Evolutionary conservation across 352 stramenopile species (phyloP).

Genomic region (Phytophthora fragariae): DNA sequence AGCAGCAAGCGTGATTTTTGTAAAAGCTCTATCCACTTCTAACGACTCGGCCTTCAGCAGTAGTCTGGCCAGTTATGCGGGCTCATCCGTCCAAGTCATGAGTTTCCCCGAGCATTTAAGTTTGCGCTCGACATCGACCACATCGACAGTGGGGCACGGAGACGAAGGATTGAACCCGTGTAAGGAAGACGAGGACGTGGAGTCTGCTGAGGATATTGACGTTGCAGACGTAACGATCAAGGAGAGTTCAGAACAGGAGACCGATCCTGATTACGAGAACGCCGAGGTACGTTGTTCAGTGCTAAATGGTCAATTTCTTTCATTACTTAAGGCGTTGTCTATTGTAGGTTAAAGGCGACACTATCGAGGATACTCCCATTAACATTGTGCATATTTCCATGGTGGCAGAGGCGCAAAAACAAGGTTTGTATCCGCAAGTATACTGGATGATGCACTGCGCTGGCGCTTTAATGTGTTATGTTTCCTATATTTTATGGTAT

Average conservation of each 20-base stretch:
- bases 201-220: slow-evolving; percentile 22
- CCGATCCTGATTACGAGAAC: slow-evolving; percentile 21
- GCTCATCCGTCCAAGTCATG: slow-evolving; percentile 57
- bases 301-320: slow-evolving; percentile 5
- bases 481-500: neutral
- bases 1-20: slow-evolving; percentile 85
- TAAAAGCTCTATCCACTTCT: slow-evolving; percentile 60
- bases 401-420: slow-evolving; percentile 11
- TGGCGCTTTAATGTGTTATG: slow-evolving; percentile 7
- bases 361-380: slow-evolving; percentile 23
- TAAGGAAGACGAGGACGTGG: slow-evolving; percentile 23
- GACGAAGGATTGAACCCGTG: slow-evolving; percentile 26
- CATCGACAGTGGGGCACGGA: slow-evolving; percentile 28
- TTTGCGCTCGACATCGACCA: slow-evolving; percentile 33
- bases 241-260: slow-evolving; percentile 26
- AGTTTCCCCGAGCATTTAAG: slow-evolving; percentile 82
- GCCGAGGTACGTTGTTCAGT: slow-evolving; percentile 23
- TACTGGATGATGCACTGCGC: neutral
- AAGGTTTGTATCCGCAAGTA: slow-evolving; percentile 21
- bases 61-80: slow-evolving; percentile 62
- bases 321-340: slow-evolving; percentile 2
- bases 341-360: slow-evolving; percentile 27
- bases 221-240: slow-evolving; percentile 26
- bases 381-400: slow-evolving; percentile 42
- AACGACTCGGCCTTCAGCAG: slow-evolving; percentile 74